These are phyloP conservation scores for Pichia scutulata DNA, from an alignment of 805 yeast genomes.

Conservation along the genomic window DNA sequence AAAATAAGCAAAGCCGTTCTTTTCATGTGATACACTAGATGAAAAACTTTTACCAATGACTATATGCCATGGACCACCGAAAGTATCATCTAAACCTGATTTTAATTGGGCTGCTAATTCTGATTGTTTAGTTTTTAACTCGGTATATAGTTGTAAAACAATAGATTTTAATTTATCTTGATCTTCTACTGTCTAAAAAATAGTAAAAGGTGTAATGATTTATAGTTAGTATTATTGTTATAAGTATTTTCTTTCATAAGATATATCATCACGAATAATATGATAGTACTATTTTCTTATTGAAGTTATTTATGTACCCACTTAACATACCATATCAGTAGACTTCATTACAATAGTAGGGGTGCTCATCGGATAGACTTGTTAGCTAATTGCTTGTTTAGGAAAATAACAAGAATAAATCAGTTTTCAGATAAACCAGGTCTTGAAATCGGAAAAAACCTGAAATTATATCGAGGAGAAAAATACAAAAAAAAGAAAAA, in stretches of 20 bases:
- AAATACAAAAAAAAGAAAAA: no score
- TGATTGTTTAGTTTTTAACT: slow-evolving; percentile 37
- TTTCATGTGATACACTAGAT: slow-evolving; percentile 68
- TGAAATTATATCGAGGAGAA: background rate
- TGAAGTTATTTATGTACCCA: no score
- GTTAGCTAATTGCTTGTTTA: background rate
- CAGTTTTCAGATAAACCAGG: background rate
- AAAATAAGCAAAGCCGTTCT: slow-evolving; percentile 63
- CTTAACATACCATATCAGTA: slow-evolving; percentile 3
- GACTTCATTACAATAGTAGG: background rate
- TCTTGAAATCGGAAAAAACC: background rate
- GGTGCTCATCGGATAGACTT: background rate
- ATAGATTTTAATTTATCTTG: slow-evolving; percentile 17
- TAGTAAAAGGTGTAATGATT: background rate
- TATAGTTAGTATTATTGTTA: background rate
- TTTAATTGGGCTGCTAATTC: slow-evolving; percentile 63
- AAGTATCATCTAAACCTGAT: slow-evolving; percentile 52
- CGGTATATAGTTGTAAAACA: slow-evolving; percentile 37
- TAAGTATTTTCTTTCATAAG: background rate
- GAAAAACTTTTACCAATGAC: slow-evolving; percentile 77
- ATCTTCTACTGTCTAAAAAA: background rate
- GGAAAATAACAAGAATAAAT: background rate
- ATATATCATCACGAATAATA: background rate
- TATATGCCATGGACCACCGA: slow-evolving; percentile 75
- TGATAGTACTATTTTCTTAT: background rate